Percentiles rank a stretch among this genome's conserved stretches.
Evolutionary conservation across 2,329 filamentous ascomycete genomes (phyloP).

Genomic region (Pyrenophora graminea): DNA sequence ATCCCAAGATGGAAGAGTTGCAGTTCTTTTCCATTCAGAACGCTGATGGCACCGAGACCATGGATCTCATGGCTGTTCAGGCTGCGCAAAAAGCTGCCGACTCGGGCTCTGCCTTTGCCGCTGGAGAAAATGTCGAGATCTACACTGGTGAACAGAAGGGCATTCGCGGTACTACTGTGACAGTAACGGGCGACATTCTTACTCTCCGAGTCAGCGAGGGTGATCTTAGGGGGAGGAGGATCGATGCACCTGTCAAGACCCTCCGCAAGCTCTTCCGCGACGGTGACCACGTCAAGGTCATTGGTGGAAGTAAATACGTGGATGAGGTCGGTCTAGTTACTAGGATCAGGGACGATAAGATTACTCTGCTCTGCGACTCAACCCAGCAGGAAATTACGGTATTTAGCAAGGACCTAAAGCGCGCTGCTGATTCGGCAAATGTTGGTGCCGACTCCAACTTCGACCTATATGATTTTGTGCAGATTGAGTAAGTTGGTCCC

Average conservation of each 20-base stretch:
- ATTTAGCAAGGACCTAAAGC: conserved; percentile 94
- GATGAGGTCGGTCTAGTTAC: conserved; percentile 98
- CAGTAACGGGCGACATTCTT: conserved; percentile 89
- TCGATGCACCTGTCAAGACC: conserved; percentile 90
- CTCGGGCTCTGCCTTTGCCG: conserved; percentile 80
- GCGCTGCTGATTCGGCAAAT: conserved; percentile 89
- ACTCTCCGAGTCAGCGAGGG: conserved; percentile 85
- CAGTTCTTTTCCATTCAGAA: conserved; percentile 88
- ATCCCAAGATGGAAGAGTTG: conserved; percentile 91
- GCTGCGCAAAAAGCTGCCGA: conserved; percentile 86
- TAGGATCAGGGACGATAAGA: conserved; percentile 86
- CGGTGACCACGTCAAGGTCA: conserved; percentile 98
- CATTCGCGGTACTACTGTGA: conserved; percentile 80
- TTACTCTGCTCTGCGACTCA: conserved; percentile 91
- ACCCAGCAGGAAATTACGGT: conserved; percentile 93
- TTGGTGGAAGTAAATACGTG: conserved; percentile 89
- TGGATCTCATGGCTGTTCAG: conserved; percentile 88
- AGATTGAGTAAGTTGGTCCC: conserved; percentile 69
- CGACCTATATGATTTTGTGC: conserved; percentile 89
- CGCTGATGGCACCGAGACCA: conserved; percentile 89
- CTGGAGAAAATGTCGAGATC: conserved; percentile 95
- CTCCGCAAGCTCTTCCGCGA: conserved; percentile 89
- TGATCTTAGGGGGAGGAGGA: conserved; percentile 76
- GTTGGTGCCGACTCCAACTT: conserved; percentile 85
- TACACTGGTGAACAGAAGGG: conserved; percentile 95